Evolutionary conservation across 2,329 filamentous ascomycete genomes (phyloP), one percentile per base, ranked within the genome.

Genomic region (Xylaria polymorpha): DNA sequence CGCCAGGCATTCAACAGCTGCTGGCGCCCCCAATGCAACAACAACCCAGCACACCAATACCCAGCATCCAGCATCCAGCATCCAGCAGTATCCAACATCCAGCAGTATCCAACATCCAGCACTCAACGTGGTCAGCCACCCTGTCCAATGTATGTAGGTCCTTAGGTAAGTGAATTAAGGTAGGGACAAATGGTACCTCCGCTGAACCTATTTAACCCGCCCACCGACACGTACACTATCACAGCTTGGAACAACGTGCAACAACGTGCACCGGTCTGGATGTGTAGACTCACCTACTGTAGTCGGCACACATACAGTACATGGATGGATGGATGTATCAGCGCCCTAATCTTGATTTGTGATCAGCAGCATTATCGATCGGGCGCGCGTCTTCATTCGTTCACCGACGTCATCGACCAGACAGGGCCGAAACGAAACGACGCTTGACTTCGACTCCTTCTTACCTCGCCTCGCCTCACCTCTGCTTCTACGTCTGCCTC

Each of bases 341-440:
- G 35, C 32, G 46, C 48, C 55, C 29, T 39, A 44, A 57, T 58
- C 57, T 25, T 53, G 35, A 61, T 68, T 61, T 66, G 62, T 57
- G 66, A 68, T 61, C 56, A 65, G 48, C 57, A 41, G 51, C 57
- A 32, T 55, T 44, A 62, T 66, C 55, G 58, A 63, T 35, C 41
- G 32, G 32, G 29, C 22, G 29, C 25, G 43, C 56, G 29, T 48
- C 20, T 61, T 43, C 20, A 43, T 59, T 37, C n/a, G 48, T 43
- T 41, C 57, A 61, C 57, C 57, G 61, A 65, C 61, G 61, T 68
- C 66, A 61, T 68, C 29, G 25, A 60, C 58, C 39, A 39, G 39
- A 50, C 7, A 53, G 20, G 41, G 41, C 56, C 39, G 29, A 55
- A 35, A 8, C 32, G 60, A 46, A 32, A 48, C 57, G 43, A 18